Evolutionary conservation across 306 rosid species (phyloP).

Genomic region (Cajanus cajan): DNA sequence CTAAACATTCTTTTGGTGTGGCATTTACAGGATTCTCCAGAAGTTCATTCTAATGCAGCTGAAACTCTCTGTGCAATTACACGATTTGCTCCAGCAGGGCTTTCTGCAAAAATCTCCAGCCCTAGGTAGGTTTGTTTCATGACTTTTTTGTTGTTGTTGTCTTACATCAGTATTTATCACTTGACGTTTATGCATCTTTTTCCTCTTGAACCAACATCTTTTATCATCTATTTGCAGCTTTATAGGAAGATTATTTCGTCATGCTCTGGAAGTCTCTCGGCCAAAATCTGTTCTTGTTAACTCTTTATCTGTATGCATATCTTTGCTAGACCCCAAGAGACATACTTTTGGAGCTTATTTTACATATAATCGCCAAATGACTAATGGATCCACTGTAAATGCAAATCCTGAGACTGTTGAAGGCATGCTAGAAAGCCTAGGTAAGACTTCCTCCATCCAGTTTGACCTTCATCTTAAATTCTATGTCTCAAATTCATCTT

Average conservation of each 20-base stretch:
- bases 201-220: not conserved
- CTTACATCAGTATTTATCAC: not conserved
- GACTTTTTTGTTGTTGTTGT: not conserved
- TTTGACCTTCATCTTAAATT: not conserved
- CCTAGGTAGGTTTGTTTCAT: constrained; percentile 59
- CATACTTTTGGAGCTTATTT: constrained; percentile 62
- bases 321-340: constrained; percentile 93
- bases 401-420: constrained; percentile 92
- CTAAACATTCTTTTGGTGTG: constrained; percentile 20
- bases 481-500: not conserved
- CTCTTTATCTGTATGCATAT: constrained; percentile 89
- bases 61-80: constrained; percentile 96
- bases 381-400: constrained; percentile 55
- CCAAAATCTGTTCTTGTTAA: constrained; percentile 93
- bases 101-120: constrained; percentile 75
- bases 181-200: constrained; percentile 1
- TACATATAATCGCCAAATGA: constrained; percentile 70
- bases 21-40: constrained; percentile 80
- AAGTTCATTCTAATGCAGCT: constrained; percentile 94
- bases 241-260: constrained; percentile 83
- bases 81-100: constrained; percentile 93
- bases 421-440: constrained; percentile 96
- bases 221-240: constrained; percentile 57
- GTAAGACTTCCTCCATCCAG: constrained; percentile 42
- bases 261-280: constrained; percentile 89